Base-by-base conservation (phyloP, 257 asterid species). In the Verbascum thapsus region DNA sequence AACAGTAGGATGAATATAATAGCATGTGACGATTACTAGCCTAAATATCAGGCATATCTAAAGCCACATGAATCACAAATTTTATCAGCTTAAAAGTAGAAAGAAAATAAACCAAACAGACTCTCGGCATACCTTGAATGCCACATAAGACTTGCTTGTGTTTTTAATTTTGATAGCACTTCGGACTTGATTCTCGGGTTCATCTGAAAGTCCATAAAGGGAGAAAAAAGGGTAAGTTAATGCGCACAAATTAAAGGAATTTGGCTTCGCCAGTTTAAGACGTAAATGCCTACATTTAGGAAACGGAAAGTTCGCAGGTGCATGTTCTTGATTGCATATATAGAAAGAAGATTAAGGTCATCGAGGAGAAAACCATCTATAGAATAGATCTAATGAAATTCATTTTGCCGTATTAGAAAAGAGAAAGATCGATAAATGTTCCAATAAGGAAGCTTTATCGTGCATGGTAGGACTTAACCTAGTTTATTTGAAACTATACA, bases 81-180 rank as follows among this genome's bases (percentile, higher is more conserved):
- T n/a, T n/a, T n/a, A 11, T 37, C 23, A 11, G n/a, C 61, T 23
- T 26, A 35, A 55, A 63, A 49, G 20, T 38, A 12, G 67, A 38
- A 13, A 64, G 53, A 53, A 22, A 9, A 26, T 30, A 34, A 38
- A 51, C 22, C 12, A 23, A 23, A 9, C 7, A 39, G 22, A 56
- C 37, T 39, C 51, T 66, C 4, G 1, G 59, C 51, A 55, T 79
- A 91, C 96, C 98, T 91, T 86, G 75, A 91, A 91, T 54, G 98
- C 98, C 66, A 80, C 92, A 55, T 83, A 85, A 60, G 96, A 91
- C 88, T 91, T 91, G 96, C 98, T 86, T 22, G 89, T 72, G 79
- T 91, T 91, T 76, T 85, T 91, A 20, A 91, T 86, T 71, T 74
- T 88, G 69, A 91, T 83, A 48, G 96, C 96, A 80, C 98, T 88